phyloP scores from a whole-genome alignment of 179 eudicot genomes.

The Silene vulgaris region DNA sequence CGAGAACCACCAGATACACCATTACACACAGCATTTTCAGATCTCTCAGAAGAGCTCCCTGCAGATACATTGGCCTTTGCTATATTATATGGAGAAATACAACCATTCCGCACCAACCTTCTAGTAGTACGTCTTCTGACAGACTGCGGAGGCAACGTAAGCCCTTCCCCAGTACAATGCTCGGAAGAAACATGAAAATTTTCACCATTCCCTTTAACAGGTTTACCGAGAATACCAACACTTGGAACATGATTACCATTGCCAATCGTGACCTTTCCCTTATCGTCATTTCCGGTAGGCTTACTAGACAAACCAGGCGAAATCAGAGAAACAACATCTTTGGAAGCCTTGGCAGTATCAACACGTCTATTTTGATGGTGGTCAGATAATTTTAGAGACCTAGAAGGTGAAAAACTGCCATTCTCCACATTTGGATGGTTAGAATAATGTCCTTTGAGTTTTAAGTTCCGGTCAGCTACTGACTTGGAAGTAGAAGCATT shows the following conservation, averaged over 20 bases:
- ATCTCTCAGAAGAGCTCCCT: constrained; percentile 31
- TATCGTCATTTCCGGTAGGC: constrained; percentile 22
- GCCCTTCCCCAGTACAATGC: constrained; percentile 25
- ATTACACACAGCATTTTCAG: constrained; percentile 22
- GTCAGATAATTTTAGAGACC: constrained; percentile 10
- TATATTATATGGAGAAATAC: constrained; percentile 69
- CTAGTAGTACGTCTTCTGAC: constrained; percentile 31
- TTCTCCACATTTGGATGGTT: constrained; percentile 23
- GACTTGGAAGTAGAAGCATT: constrained; percentile 31
- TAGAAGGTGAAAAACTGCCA: constrained; percentile 20
- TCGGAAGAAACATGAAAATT: constrained; percentile 18
- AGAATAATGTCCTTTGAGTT: constrained; percentile 25
- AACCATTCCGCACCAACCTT: constrained; percentile 78
- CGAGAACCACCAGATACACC: constrained; percentile 29
- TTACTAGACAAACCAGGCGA: constrained; percentile 23
- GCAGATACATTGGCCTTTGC: constrained; percentile 48
- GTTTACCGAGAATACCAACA: constrained; percentile 17
- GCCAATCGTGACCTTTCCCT: constrained; percentile 43
- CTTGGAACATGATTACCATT: constrained; percentile 26
- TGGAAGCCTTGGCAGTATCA: constrained; percentile 25
- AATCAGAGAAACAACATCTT: constrained; percentile 23
- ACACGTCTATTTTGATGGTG: constrained; percentile 19
- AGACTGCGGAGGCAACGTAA: constrained; percentile 28
- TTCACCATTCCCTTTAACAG: constrained; percentile 24
- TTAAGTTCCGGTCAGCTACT: constrained; percentile 25